Conservation (phyloP, 495 filamentous ascomycete species). For the Paragyromitra xinjiangensis region DNA sequence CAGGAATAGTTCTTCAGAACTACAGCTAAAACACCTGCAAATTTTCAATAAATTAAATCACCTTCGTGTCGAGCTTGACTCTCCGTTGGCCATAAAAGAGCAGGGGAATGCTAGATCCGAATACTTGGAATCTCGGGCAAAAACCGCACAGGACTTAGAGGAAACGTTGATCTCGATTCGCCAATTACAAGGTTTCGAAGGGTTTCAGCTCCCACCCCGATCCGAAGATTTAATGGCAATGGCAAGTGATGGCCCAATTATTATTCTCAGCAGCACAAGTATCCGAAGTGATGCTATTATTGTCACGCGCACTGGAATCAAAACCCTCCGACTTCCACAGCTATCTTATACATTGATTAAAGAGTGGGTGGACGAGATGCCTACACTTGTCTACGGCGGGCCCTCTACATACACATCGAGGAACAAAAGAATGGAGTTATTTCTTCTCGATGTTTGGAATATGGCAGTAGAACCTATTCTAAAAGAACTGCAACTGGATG, state of each 20-base stretch:
- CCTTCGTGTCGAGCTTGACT: constrained; percentile 3
- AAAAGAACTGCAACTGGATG: too few species aligned
- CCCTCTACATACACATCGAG: too few species aligned
- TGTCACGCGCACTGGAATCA: constrained; percentile 1
- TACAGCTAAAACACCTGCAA: not conserved
- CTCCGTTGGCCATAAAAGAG: not conserved
- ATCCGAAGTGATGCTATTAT: constrained; percentile 42
- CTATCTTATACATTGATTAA: too few species aligned
- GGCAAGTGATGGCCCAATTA: constrained; percentile 35
- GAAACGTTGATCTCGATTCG: not conserved
- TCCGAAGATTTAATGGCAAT: constrained; percentile 19
- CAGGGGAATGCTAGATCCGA: not conserved
- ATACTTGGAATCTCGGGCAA: not conserved
- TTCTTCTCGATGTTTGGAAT: too few species aligned
- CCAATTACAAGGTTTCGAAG: not conserved
- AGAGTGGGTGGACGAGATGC: too few species aligned
- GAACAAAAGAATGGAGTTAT: too few species aligned
- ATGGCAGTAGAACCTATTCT: too few species aligned
- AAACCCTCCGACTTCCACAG: too few species aligned
- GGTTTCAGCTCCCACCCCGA: constrained; percentile 29
- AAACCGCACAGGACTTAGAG: not conserved
- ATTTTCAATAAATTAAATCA: not conserved
- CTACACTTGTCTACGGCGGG: too few species aligned
- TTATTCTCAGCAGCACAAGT: constrained; percentile 22
- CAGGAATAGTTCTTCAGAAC: not conserved